Base-by-base conservation (phyloP, 2,329 filamentous ascomycete genomes). In the Akanthomyces uredinophilus region DNA sequence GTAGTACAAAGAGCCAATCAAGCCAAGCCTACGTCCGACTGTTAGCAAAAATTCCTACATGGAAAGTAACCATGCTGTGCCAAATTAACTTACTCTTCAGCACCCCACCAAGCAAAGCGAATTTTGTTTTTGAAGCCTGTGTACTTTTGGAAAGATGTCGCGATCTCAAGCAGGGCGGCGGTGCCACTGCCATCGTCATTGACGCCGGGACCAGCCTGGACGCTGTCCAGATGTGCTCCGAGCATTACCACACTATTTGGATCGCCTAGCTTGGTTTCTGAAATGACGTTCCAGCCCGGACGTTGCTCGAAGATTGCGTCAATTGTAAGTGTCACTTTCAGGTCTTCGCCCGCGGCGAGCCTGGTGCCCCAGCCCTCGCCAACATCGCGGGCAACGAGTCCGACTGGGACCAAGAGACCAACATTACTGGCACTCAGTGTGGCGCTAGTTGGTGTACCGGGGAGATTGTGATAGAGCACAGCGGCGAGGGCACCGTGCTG, bases 401-500 rank as follows among this genome's bases (percentile, higher is more conserved):
- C 76, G 5, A 75, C 72, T 11, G 77, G 74, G 11, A 74, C 70
- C 5, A 77, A 68, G 20, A 69, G 66, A 8, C 71, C 70, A 32
- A 72, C 64, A 67, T 74, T 77, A 66, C 73, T 72, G 0, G 75
- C 75, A 20, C 81, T 78, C 2, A 89, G 77, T 0, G 84, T 87
- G 8, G 83, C 85, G 27, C 75, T 73, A 1, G 79, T 71, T 4
- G 75, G 58, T 11, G 69, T 65, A 1, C 83, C 84, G 0, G 79
- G 73, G 2, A 73, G 76, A 65, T 88, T 86, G 78, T 90, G 84
- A 73, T 86, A 88, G 63, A 89, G 76, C 54, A 89, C 73, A 1
- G 81, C 75, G 43, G 72, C 78, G 5, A 75, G 14, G 1, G 78
- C 78, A 43, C 78, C 78, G 35, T 75, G 70, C 2, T 71, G 70